Base-by-base conservation (phyloP, 2,329 filamentous ascomycete species). In the Incumbomyces lentus region DNA sequence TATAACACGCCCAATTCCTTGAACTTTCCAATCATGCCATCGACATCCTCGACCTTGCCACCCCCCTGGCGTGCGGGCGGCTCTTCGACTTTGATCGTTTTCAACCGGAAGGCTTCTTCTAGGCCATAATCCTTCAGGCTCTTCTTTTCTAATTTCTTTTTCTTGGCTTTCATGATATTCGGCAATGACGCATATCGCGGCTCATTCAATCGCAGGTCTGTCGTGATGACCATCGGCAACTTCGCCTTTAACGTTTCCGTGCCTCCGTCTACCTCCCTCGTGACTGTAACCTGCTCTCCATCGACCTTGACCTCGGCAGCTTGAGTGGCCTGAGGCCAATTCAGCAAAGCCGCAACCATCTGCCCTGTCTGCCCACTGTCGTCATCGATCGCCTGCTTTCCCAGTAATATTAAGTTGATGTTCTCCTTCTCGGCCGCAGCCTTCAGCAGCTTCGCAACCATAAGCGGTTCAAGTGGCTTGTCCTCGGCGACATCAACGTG, bases 91-190 rank as follows among this genome's bases (percentile, higher is more conserved):
- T 92, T 92, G 58, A 96, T 61, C 46, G 87, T 85, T 79, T 92
- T 95, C 64, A 98, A 68, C 59, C 89, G 76, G 68, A 76, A 81
- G 64, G 76, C 75, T 44, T 77, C 78, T 58, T 88, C 81, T 36
- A 95, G 68, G 1, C 85, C 86, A 65, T 85, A 84, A 62, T 98
- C 92, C 48, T 72, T 76, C 64, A 95, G 65, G 55, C 77, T 86
- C 76, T 87, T 84, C 83, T 95, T 96, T 60, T 92, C 87, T 58
- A 98, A 62, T 62, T 86, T 86, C 84, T 98, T 98, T 85, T 96
- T 98, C 84, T 98, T 98, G 44, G 92, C 92, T 82, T 96, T 98
- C 92, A 98, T 98, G 55, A 98, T 96, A 64, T 96, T 96, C 42
- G 89, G 90, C 77, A 98, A 67, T 67, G 81, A 95, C 17, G 90